A percentile compares a stretch with the other conserved stretches of the same genome.
Evolutionary conservation across 2,329 filamentous ascomycete species (phyloP).

Genomic region (Claviceps quebecensis): DNA sequence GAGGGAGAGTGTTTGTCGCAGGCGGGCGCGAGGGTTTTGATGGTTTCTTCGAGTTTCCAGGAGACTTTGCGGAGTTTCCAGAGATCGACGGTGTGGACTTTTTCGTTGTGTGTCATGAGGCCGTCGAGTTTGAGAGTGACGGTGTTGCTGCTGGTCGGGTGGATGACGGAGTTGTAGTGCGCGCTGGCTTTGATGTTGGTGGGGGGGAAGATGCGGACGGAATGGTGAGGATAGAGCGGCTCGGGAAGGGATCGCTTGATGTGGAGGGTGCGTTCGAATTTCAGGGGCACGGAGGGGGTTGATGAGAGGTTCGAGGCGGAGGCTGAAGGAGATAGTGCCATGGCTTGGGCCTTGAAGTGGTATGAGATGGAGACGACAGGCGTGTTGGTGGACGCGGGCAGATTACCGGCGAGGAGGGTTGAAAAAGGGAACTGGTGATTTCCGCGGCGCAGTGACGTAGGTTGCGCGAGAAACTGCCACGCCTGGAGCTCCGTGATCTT

Average conservation of each 20-base stretch:
- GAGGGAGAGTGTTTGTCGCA: slow-evolving; percentile 58
- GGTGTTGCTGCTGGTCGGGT: slow-evolving; percentile 72
- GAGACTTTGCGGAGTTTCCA: slow-evolving; percentile 87
- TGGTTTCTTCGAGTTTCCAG: slow-evolving; percentile 84
- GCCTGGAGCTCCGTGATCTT: slow-evolving; percentile 60
- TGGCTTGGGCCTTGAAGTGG: slow-evolving; percentile 55
- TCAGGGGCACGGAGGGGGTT: slow-evolving; percentile 28
- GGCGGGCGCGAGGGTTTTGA: slow-evolving; percentile 64
- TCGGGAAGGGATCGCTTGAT: slow-evolving; percentile 65
- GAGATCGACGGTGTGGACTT: slow-evolving; percentile 56
- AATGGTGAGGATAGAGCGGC: slow-evolving; percentile 70
- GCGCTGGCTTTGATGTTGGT: slow-evolving; percentile 85
- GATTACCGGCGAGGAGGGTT: slow-evolving; percentile 66
- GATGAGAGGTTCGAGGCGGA: neutral
- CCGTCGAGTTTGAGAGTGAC: slow-evolving; percentile 73
- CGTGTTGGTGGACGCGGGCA: slow-evolving; percentile 73
- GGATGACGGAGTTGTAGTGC: slow-evolving; percentile 67
- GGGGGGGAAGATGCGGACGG: slow-evolving; percentile 86
- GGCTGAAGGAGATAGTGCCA: slow-evolving; percentile 33
- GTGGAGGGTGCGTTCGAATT: slow-evolving; percentile 52
- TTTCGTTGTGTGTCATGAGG: slow-evolving; percentile 57
- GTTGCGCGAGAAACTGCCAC: slow-evolving; percentile 60
- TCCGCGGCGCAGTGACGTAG: slow-evolving; percentile 37
- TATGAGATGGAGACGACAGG: slow-evolving; percentile 63
- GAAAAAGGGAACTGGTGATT: slow-evolving; percentile 78